A percentile compares a stretch with the other conserved stretches of the same genome.
These are phyloP conservation scores for Psilocybe tampanensis DNA, from an alignment of 768 basidiomycete species.

Conservation along the genomic window DNA sequence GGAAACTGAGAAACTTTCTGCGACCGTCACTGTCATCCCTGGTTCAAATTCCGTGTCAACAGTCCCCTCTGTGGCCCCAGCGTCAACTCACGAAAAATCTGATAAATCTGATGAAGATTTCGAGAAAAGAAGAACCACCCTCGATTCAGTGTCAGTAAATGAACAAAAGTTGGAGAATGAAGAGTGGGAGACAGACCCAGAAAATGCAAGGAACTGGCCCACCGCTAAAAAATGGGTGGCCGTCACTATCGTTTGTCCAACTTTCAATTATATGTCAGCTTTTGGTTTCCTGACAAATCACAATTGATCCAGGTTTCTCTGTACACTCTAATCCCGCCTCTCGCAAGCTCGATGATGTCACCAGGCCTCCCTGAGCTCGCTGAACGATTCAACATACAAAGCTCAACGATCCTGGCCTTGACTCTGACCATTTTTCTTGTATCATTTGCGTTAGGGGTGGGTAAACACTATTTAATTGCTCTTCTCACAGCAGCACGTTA, in stretches of 20 bases:
- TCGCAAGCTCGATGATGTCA: constrained; percentile 7
- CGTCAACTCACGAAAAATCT: not conserved
- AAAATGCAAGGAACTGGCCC: constrained; percentile 5
- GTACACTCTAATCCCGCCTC: constrained; percentile 1
- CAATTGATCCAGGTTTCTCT: not conserved
- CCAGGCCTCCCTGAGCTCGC: constrained; percentile 2
- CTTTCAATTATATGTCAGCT: not conserved
- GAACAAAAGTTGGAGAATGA: not conserved
- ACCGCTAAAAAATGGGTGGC: constrained; percentile 1
- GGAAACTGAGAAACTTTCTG: not conserved
- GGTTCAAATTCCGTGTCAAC: not conserved
- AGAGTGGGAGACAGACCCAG: constrained; percentile 5
- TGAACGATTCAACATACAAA: not conserved
- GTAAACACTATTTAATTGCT: not conserved
- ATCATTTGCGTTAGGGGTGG: constrained; percentile 3
- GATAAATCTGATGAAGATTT: not conserved
- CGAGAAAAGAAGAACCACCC: not conserved
- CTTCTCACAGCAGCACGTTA: not conserved
- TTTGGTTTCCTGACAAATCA: not conserved
- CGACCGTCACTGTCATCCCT: not conserved
- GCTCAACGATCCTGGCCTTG: not conserved
- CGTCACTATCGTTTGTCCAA: not conserved
- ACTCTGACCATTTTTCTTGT: constrained; percentile 2
- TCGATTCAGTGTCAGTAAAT: not conserved
- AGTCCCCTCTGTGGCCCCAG: not conserved